Evolutionary conservation across 176 grass and related monocot genomes (phyloP), one percentile per base, ranked within the genome.

Genomic region (Tillandsia leiboldiana): DNA sequence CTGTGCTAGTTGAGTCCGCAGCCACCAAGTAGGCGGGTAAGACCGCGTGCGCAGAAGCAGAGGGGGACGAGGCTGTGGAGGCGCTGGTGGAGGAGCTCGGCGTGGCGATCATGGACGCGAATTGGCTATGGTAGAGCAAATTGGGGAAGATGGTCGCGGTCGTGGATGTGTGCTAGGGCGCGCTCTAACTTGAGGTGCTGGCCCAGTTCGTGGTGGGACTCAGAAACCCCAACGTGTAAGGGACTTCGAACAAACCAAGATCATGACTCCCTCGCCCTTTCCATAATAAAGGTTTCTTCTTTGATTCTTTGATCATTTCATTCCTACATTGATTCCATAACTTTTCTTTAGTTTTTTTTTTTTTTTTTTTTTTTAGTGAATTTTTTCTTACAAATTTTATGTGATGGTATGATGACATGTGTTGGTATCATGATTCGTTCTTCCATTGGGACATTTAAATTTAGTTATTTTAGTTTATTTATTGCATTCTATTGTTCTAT

Each of bases 191-290:
- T 48, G 81, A 88, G 62, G 73, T 69, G 13, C 73, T 88, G n/a
- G 80, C 81, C 27, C 73, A 82, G 22, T 88, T 88, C 66, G 77
- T 84, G 66, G 74, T 88, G 28, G 79, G 77, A 22, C 62, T 88
- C 81, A 78, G 84, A 66, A 77, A 88, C 53, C 82, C 86, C n/a
- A 81, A 81, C 57, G 73, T 88, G 74, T 84, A 66, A 79, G 74
- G 58, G 66, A 78, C 66, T 88, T 88, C 78, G 86, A 84, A n/a
- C 86, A 84, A 53, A 84, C 81, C 74, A 81, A 73, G 59, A 13
- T 79, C 53, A 47, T 72, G 42, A 79, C 80, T 3, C 53, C 3
- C 12, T 56, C 12, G 12, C 12, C 7, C 53, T 56, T 3, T 14
- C 6, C 11, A 3, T 12, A 12, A 56, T 56, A 3, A 3, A 14